Percentiles rank a stretch among this genome's conserved stretches.
These are phyloP conservation scores for Pleurotus cornucopiae DNA, from an alignment of 768 basidiomycete genomes.

Conservation along the genomic window DNA sequence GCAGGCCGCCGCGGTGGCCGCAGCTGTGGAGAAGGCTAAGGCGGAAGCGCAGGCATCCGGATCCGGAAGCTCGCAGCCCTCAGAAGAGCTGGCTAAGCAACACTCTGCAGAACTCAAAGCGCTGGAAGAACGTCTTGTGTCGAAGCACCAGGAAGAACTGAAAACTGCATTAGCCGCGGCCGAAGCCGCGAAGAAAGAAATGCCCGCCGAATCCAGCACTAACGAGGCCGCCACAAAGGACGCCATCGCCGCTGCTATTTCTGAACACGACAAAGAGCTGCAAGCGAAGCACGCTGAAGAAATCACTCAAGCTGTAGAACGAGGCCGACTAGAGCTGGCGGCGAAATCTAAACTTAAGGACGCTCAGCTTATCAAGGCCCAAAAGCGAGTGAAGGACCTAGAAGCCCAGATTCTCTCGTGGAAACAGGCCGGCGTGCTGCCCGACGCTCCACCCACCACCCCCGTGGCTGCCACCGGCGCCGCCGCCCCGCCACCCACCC, in stretches of 20 bases:
- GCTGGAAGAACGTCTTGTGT: constrained; percentile 47
- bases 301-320: constrained; percentile 61
- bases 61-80: constrained; percentile 16
- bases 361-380: constrained; percentile 55
- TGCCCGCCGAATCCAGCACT: constrained; percentile 13
- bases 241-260: constrained; percentile 45
- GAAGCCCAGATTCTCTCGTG: constrained; percentile 60
- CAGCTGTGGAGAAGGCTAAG: constrained; percentile 55
- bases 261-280: constrained; percentile 42
- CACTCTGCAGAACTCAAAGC: constrained; percentile 59
- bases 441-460: constrained; percentile 23
- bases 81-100: constrained; percentile 42
- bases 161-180: constrained; percentile 48
- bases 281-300: constrained; percentile 49
- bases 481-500: constrained; percentile 17
- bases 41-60: constrained; percentile 31
- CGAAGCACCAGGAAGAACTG: constrained; percentile 51
- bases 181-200: constrained; percentile 33
- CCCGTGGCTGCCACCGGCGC: constrained; percentile 23
- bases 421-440: constrained; percentile 46
- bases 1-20: constrained; percentile 47
- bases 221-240: constrained; percentile 26
- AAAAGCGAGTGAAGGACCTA: constrained; percentile 62
- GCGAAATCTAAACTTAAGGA: constrained; percentile 71
- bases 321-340: constrained; percentile 59